These are phyloP conservation scores for Rhodotorula sp. DNA, from an alignment of 1,284 basidiomycete genomes.

Conservation along the genomic window DNA sequence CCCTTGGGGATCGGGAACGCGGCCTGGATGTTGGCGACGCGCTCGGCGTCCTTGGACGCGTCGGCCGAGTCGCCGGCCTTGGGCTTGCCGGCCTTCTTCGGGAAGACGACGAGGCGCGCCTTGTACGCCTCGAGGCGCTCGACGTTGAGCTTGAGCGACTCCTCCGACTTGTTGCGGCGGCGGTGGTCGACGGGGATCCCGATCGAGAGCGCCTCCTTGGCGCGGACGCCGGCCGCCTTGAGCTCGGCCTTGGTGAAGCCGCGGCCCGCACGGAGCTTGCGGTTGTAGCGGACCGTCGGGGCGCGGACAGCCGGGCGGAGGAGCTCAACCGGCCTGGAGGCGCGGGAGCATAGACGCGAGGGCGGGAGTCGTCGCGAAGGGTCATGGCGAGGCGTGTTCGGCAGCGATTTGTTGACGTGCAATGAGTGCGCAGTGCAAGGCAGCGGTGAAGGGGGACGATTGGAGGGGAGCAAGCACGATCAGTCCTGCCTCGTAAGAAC, in stretches of 20 bases:
- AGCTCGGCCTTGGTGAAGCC: slow-evolving; percentile 95
- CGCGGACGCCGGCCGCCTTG: slow-evolving; percentile 93
- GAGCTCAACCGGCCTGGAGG: slow-evolving; percentile 71
- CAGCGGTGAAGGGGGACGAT: not conserved
- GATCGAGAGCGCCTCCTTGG: slow-evolving; percentile 89
- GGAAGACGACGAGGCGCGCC: slow-evolving; percentile 77
- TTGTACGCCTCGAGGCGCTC: slow-evolving; percentile 95
- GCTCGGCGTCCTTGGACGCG: slow-evolving; percentile 79
- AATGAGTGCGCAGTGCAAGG: not conserved
- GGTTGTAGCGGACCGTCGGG: slow-evolving; percentile 98
- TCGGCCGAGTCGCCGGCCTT: slow-evolving; percentile 91
- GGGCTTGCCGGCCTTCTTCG: slow-evolving; percentile 84
- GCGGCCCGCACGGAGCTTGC: slow-evolving; percentile 93
- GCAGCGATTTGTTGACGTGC: not conserved
- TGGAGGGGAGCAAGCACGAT: not conserved
- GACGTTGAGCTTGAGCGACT: slow-evolving; percentile 94
- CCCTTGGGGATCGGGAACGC: slow-evolving; percentile 67
- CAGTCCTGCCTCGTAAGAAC: too few relatives aligned
- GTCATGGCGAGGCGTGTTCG: not conserved
- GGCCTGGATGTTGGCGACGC: slow-evolving; percentile 62
- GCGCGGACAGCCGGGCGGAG: slow-evolving; percentile 97
- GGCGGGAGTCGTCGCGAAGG: not conserved
- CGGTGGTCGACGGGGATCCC: slow-evolving; percentile 97
- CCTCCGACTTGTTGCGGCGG: slow-evolving; percentile 91
- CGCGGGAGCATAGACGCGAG: not conserved